Evolutionary conservation across 129 eudicot species (phyloP).

Genomic region (Ambrosia artemisiifolia): DNA sequence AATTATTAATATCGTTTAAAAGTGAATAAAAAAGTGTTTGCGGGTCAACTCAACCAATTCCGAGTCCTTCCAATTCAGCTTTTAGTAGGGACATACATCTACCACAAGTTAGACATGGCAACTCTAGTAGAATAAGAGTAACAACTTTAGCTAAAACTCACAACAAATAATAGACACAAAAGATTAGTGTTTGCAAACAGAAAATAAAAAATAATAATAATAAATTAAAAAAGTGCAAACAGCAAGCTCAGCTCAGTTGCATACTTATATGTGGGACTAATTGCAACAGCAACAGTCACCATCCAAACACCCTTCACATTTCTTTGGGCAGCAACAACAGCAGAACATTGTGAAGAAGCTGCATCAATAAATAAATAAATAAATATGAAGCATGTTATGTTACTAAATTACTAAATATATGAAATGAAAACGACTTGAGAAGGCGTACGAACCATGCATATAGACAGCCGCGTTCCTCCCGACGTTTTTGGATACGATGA

Average conservation of each 20-base stretch:
- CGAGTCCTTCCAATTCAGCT: too few species aligned
- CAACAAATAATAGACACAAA: neutral
- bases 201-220: neutral
- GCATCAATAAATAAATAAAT: constrained; percentile 20
- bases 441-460: constrained; percentile 39
- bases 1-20: too few species aligned
- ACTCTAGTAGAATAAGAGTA: neutral
- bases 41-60: neutral
- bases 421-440: neutral
- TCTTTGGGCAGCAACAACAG: constrained; percentile 52
- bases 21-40: neutral
- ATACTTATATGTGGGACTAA: constrained; percentile 2
- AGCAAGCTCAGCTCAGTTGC: neutral
- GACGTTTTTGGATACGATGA: constrained; percentile 23
- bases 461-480: constrained; percentile 40
- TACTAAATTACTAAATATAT: neutral
- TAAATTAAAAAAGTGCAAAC: neutral
- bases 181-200: neutral
- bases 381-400: neutral
- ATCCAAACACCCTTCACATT: constrained; percentile 45
- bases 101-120: neutral
- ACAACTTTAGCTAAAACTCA: neutral
- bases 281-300: constrained; percentile 36
- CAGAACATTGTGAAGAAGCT: constrained; percentile 58
- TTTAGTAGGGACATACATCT: neutral